A percentile compares a stretch with the other conserved stretches of the same genome.
Conservation (phyloP, 345 rosid genomes). For the Salix exigua region DNA sequence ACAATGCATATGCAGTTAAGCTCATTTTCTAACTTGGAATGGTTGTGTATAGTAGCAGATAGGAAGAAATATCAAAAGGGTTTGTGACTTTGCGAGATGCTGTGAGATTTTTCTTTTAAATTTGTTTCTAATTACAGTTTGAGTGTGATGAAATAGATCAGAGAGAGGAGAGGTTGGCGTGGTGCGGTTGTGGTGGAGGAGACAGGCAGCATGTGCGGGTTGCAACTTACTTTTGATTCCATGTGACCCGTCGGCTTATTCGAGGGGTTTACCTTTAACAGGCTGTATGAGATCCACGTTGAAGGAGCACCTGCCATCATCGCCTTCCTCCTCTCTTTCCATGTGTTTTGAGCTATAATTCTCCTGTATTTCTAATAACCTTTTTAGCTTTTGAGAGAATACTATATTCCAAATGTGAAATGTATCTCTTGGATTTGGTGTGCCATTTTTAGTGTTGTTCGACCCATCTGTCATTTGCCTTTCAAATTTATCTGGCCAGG, state of each 20-base stretch:
- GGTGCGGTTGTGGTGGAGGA: constrained; percentile 15
- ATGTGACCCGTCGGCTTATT: constrained; percentile 36
- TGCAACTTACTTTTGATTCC: constrained; percentile 38
- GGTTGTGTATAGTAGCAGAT: constrained; percentile 12
- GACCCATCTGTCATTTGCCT: neutral
- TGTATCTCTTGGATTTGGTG: constrained; percentile 27
- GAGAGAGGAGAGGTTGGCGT: neutral
- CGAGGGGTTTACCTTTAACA: constrained; percentile 11
- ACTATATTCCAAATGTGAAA: constrained; percentile 4
- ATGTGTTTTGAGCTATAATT: constrained; percentile 7
- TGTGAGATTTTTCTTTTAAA: neutral
- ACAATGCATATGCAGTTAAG: neutral
- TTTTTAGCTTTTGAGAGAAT: constrained; percentile 16
- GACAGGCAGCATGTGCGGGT: constrained; percentile 42
- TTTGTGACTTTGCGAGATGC: neutral
- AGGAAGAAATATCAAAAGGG: neutral
- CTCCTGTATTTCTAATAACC: constrained; percentile 4
- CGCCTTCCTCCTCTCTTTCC: neutral
- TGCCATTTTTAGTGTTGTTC: constrained; percentile 14
- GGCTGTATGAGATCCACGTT: constrained; percentile 10
- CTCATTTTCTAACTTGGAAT: constrained; percentile 14
- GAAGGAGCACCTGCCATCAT: constrained; percentile 3
- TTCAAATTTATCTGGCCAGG: neutral
- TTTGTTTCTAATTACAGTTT: neutral
- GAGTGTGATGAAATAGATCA: constrained; percentile 6